Base-by-base conservation (phyloP, 371 early-diverging fungal genomes). In the Mortierella sp. region DNA sequence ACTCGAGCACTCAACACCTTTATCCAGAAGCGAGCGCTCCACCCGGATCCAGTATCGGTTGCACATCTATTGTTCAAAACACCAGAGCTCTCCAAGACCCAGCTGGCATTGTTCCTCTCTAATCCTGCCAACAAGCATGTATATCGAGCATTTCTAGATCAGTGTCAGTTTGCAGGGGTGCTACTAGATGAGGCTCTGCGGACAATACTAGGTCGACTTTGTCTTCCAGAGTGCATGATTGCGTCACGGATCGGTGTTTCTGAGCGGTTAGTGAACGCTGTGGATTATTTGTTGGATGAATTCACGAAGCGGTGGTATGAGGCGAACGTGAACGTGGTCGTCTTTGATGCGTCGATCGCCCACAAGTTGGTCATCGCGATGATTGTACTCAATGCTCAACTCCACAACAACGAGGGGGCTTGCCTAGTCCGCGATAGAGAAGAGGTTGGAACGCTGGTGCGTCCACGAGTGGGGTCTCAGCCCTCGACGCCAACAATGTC, bases 331-430 rank as follows among this genome's bases (percentile, higher is more conserved):
- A 85, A 86, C 48, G 84, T 84, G 14, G 83, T 89, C 53, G 83
- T 83, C 26, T 86, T 84, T 51, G 86, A 87, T 53, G 88, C 83
- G 12, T 85, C 83, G 31, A 86, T 88, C 73, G 87, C 88, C 0
- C 86, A 90, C 65, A 91, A 90, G 65, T 89, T 97, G 9, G 89
- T 92, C 26, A 93, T 92, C 53, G 89, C 94, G 24, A 91, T 94
- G 83, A 83, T 97, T 78, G 88, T 90, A 32, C 83, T 97, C 54
- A 97, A 96, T 80, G 93, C 95, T 11, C 94, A 94, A 60, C 72
- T 91, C 15, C 94, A 96, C 86, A 92, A 92, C 68, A 87, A 86
- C 51, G 84, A 84, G 6, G 81, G 82, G 17, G 83, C 83, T 4
- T 80, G 81, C 19, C 46, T 80, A 15, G 78, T 76, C 6, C 60